These are phyloP conservation scores for Peltaster fructicola DNA, from an alignment of 2,329 filamentous ascomycete genomes.

Conservation along the genomic window DNA sequence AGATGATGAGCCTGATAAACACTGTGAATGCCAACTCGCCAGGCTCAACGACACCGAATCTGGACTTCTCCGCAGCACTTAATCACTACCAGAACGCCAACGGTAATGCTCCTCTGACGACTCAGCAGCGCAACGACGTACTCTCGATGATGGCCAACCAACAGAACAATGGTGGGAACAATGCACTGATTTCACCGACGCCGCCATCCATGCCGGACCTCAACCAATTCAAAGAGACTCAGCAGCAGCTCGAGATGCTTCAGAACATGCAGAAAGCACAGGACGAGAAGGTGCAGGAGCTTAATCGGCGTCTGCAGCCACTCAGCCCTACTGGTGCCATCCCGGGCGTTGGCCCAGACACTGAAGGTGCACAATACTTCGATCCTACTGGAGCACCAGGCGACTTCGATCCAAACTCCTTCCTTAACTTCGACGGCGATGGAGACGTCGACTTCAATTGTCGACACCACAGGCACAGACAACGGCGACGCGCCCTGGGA, in stretches of 20 bases:
- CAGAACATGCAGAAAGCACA: slow-evolving; percentile 66
- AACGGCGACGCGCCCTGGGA: slow-evolving; percentile 6
- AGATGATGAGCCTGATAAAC: slow-evolving; percentile 35
- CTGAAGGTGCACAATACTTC: slow-evolving; percentile 18
- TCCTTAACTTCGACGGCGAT: slow-evolving; percentile 38
- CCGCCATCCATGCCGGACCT: slow-evolving; percentile 39
- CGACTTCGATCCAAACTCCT: slow-evolving; percentile 38
- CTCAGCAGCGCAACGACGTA: slow-evolving; percentile 30
- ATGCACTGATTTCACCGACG: slow-evolving; percentile 38
- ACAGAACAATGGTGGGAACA: slow-evolving; percentile 25
- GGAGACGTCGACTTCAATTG: slow-evolving; percentile 13
- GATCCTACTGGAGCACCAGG: slow-evolving; percentile 19
- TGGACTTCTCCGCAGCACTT: slow-evolving; percentile 30
- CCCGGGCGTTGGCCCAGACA: slow-evolving; percentile 40
- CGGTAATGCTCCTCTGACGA: slow-evolving; percentile 28
- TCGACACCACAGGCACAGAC: slow-evolving; percentile 1
- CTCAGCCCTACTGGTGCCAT: slow-evolving; percentile 66
- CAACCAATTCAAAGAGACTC: slow-evolving; percentile 47
- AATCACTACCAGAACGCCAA: slow-evolving; percentile 30
- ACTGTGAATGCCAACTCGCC: slow-evolving; percentile 24
- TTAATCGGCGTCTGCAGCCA: slow-evolving; percentile 58
- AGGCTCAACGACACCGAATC: slow-evolving; percentile 18
- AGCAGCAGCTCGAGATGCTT: slow-evolving; percentile 61
- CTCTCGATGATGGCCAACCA: slow-evolving; percentile 20
- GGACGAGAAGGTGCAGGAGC: slow-evolving; percentile 54